These are phyloP conservation scores for Vanderwaltozyma polyspora DNA, from an alignment of 805 yeast genomes.

Conservation along the genomic window DNA sequence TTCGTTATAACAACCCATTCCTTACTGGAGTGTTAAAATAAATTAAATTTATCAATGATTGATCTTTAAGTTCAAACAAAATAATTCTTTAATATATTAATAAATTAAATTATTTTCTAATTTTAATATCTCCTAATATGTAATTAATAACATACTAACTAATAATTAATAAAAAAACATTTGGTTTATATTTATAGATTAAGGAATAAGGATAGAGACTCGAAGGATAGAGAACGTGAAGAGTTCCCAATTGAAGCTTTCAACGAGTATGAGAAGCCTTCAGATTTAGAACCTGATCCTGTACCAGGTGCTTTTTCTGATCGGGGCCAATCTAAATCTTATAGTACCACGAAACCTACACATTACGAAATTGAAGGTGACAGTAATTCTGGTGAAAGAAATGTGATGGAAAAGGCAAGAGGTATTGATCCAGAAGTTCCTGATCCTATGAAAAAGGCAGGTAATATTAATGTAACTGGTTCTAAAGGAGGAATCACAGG, in stretches of 20 bases:
- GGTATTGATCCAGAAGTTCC: background rate
- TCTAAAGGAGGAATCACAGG: no score
- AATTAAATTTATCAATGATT: no score
- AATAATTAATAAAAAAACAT: no score
- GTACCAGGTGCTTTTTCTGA: background rate
- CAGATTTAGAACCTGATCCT: background rate
- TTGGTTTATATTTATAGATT: no score
- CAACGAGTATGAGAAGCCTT: slow-evolving; percentile 4
- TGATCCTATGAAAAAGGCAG: no score
- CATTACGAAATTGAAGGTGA: slow-evolving; percentile 1
- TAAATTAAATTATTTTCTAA: background rate
- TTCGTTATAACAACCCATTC: background rate
- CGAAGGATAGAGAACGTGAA: slow-evolving; percentile 6
- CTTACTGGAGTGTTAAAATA: background rate
- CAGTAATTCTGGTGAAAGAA: background rate
- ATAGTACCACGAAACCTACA: slow-evolving; percentile 1
- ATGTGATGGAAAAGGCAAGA: background rate
- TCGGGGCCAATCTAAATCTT: background rate
- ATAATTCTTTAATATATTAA: no score
- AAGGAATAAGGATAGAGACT: background rate
- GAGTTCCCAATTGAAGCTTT: slow-evolving; percentile 11
- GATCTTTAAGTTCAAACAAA: no score
- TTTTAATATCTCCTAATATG: background rate
- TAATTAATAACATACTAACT: background rate
- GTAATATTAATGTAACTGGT: background rate